Evolutionary conservation across 1,284 basidiomycete species (phyloP).

Genomic region (Ustilago cynodontis): DNA sequence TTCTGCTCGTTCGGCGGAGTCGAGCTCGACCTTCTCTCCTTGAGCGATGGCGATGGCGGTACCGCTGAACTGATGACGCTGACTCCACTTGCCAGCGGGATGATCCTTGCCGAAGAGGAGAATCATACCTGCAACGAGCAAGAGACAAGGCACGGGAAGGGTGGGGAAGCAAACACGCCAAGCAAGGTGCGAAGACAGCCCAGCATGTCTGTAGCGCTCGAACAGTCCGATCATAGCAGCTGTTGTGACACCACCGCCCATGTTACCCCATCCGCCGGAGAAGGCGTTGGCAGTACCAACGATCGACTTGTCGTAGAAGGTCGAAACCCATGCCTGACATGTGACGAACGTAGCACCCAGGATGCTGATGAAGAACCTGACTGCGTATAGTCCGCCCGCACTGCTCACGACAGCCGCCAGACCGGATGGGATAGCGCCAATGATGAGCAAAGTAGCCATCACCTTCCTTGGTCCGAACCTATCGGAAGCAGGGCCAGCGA

Average conservation of each 20-base stretch:
- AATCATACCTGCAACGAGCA: constrained; percentile 72
- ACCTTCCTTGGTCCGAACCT: constrained; percentile 74
- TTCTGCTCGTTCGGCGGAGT: constrained; percentile 66
- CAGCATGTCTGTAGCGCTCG: constrained; percentile 71
- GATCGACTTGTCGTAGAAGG: constrained; percentile 76
- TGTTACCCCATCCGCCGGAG: constrained; percentile 72
- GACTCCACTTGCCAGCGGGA: constrained; percentile 76
- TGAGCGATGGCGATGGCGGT: constrained; percentile 69
- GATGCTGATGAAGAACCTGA: constrained; percentile 74
- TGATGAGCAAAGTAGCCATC: constrained; percentile 75
- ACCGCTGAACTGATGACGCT: constrained; percentile 73
- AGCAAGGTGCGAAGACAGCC: constrained; percentile 73
- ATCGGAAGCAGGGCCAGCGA: constrained; percentile 76
- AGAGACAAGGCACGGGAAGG: constrained; percentile 76
- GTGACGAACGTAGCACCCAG: constrained; percentile 77
- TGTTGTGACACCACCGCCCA: constrained; percentile 73
- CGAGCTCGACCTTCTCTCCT: constrained; percentile 68
- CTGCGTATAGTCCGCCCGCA: constrained; percentile 73
- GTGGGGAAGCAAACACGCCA: constrained; percentile 77
- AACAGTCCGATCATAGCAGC: constrained; percentile 76
- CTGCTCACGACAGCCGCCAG: constrained; percentile 75
- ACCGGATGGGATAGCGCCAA: constrained; percentile 78
- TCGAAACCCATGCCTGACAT: constrained; percentile 75
- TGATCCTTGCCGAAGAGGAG: constrained; percentile 76
- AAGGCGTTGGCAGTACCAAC: constrained; percentile 73